Base-by-base conservation (phyloP, 768 basidiomycete species). In the Exsudoporus frostii region DNA sequence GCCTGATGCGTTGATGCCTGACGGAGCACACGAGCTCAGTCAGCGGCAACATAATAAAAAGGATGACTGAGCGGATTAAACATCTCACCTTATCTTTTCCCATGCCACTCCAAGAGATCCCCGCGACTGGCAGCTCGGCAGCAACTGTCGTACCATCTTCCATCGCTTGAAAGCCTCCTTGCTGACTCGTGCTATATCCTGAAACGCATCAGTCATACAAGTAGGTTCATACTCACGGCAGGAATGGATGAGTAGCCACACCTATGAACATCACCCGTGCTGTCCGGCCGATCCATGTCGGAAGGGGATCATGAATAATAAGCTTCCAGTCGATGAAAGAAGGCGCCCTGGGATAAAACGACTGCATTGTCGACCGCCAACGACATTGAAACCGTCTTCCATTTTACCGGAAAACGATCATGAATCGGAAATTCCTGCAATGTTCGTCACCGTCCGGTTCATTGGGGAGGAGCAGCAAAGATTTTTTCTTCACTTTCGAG, bases 261-360 rank as follows among this genome's bases (percentile, higher is more conserved):
- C 58, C 57, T 15, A 61, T 56, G 19, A 65, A 46, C 25, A 56
- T 55, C 15, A 64, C 55, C 3, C 54, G 54, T 30, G 51, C 60
- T 27, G 40, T 60, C 46, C 53, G 54, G 54, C 44, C 55, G 17
- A 76, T 65, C 74, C 74, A 75, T 7, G 65, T 68, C 32, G 45
- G 15, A 34, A 24, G 45, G n/a, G 22, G 22, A 46, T 48, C 56
- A 56, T 76, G 76, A n/a, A 74, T 67, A 15, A 70, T 56, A 27
- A 75, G 61, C 53, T 71, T 70, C 72, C 71, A 73, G 50, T 76
- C 73, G 15, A 67, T 55, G 57, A 64, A 70, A n/a, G 59, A 72
- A 19, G 63, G 57, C 34, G 51, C 63, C 50, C 62, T 56, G 27
- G n/a, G 40, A 56, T 14, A 57, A 40, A 41, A 64, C 39, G 19